Evolutionary conservation across 1,284 basidiomycete species (phyloP), one percentile per base, ranked within the genome.

Genomic region (Sporisorium scitamineum): DNA sequence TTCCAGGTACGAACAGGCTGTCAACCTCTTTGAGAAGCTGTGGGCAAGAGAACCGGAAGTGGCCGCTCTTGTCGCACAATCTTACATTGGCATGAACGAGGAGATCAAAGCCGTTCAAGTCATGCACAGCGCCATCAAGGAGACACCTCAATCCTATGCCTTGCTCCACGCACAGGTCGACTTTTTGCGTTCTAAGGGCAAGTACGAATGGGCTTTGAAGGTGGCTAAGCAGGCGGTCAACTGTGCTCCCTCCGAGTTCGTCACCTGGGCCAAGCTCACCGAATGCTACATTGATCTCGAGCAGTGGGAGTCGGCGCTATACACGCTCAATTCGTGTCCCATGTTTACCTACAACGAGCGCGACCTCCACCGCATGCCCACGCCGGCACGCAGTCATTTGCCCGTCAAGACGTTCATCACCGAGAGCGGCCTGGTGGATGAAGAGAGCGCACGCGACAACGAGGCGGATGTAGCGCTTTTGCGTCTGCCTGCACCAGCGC

Each of bases 301-400:
- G 14, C 91, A 95, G 84, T 98, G 90, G 85, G 93, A 97, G 82
- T 80, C 79, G 89, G 94, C 96, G 0, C 88, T 99, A 14, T 89
- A 98, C 42, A 98, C 96, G 1, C 90, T 99, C 68, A 99, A 99
- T 85, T 98, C 96, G 41, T 99, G 97, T 87, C 96, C 96, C 0
- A 99, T 99, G 96, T 99, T 99, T 87, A 98, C 96, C 2, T 99
- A 94, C 88, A 97, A 97, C 85, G 96, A 97, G 61, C 91, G 95
- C 18, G 97, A 99, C 86, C 88, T 93, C 11, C 97, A 99, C 85
- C 90, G 95, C 8, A 91, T 91, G 87, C 90, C 97, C 7, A 89
- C 92, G 1, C 92, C 95, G 1, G 88, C 92, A 0, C 90, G 91
- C 60, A 90, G 94, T 14, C 94, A 97, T 85, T 88, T 98, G 8